Conservation (phyloP, 2,329 filamentous ascomycete genomes). For the Cladosporium sp. region DNA sequence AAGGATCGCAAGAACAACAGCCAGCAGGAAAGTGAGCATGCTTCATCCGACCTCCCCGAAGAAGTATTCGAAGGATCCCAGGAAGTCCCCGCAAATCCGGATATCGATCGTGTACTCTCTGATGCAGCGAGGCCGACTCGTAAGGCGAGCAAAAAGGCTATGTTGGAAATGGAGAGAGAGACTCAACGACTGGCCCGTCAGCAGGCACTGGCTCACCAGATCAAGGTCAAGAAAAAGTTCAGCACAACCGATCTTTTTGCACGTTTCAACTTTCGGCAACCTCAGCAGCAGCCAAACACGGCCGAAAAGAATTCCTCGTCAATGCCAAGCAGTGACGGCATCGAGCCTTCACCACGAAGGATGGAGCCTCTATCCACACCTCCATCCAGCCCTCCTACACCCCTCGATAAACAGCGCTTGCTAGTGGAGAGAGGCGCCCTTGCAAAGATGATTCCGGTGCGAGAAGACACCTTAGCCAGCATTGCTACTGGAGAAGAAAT, state of each 20-base stretch:
- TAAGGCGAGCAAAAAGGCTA: slow-evolving; percentile 88
- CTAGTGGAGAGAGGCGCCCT: slow-evolving; percentile 30
- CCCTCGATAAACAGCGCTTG: slow-evolving; percentile 32
- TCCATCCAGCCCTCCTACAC: slow-evolving; percentile 40
- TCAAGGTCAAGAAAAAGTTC: slow-evolving; percentile 83
- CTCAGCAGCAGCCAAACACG: neutral
- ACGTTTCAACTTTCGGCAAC: slow-evolving; percentile 63
- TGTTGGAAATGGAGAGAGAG: slow-evolving; percentile 92
- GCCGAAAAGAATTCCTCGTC: slow-evolving; percentile 23
- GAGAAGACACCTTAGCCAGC: slow-evolving; percentile 27
- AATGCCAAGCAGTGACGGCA: slow-evolving; percentile 27
- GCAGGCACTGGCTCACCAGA: slow-evolving; percentile 86
- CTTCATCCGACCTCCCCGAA: slow-evolving; percentile 26
- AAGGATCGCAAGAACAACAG: slow-evolving; percentile 3
- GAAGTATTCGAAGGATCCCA: slow-evolving; percentile 22
- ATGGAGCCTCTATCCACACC: slow-evolving; percentile 33
- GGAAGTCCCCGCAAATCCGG: slow-evolving; percentile 17
- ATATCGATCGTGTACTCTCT: slow-evolving; percentile 30
- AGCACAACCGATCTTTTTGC: slow-evolving; percentile 78
- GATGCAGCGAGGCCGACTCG: slow-evolving; percentile 61
- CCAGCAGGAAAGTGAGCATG: slow-evolving; percentile 7
- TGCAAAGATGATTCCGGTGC: slow-evolving; percentile 27
- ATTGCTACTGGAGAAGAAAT: slow-evolving; percentile 20
- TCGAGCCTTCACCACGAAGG: slow-evolving; percentile 14
- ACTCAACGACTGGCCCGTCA: slow-evolving; percentile 86